phyloP scores from a whole-genome alignment of 371 early-diverging fungal species.

The Mortierella sp. region DNA sequence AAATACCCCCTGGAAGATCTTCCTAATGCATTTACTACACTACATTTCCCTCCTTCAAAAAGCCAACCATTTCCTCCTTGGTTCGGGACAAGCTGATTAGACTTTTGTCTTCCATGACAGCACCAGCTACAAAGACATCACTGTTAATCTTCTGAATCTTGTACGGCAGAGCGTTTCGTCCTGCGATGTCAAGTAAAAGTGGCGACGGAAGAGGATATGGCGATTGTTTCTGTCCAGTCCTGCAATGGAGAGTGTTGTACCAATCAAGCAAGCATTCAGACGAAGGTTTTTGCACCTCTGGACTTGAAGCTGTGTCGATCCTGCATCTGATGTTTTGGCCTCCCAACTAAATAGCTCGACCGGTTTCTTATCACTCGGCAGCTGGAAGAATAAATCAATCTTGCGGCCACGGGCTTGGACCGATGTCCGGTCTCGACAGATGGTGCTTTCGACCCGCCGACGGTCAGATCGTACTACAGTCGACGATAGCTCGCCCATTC shows the following conservation, averaged over 20 bases:
- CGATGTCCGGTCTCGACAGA: constrained; percentile 1
- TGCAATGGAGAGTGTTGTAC: constrained; percentile 1
- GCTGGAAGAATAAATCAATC: constrained; percentile 6
- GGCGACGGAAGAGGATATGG: constrained; percentile 7
- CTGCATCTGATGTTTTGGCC: constrained; percentile 5
- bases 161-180: constrained; percentile 1
- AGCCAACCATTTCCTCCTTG: constrained; percentile 1
- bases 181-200: constrained; percentile 3
- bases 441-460: not conserved
- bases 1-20: no score
- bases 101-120: constrained; percentile 2
- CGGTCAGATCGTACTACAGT: constrained; percentile 1
- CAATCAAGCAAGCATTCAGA: constrained; percentile 3
- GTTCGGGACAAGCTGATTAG: not conserved
- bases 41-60: not conserved
- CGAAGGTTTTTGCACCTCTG: constrained; percentile 2
- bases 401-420: constrained; percentile 1
- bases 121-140: constrained; percentile 4
- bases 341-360: constrained; percentile 5
- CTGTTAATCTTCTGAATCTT: constrained; percentile 1
- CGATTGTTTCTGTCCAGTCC: constrained; percentile 7
- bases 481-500: constrained; percentile 1
- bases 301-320: not conserved
- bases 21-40: no score
- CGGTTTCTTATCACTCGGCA: not conserved